A percentile compares a stretch with the other conserved stretches of the same genome.
Conservation (phyloP, 2,329 filamentous ascomycete genomes). For the Nothopassalora personata region DNA sequence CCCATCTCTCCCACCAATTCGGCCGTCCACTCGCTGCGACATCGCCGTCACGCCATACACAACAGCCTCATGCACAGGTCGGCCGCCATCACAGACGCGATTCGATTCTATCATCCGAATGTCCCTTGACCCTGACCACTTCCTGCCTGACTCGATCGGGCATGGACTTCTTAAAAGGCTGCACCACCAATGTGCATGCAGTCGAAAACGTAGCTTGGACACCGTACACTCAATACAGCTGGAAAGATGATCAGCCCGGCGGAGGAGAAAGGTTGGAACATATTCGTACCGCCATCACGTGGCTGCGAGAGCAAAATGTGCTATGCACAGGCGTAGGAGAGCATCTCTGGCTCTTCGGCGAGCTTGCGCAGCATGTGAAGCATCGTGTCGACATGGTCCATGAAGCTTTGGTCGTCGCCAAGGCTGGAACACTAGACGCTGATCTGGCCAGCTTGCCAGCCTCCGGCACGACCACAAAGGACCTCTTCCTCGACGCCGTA, state of each 20-base stretch:
- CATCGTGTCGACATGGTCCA: neutral
- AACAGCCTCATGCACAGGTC: conserved; percentile 2
- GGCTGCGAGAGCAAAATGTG: conserved; percentile 16
- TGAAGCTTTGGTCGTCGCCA: neutral
- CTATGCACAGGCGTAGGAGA: conserved; percentile 13
- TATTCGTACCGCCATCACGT: conserved; percentile 6
- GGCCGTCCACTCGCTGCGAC: neutral
- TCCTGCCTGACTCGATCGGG: conserved; percentile 5
- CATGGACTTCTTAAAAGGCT: conserved; percentile 34
- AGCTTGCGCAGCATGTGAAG: conserved; percentile 2
- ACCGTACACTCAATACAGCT: conserved; percentile 9
- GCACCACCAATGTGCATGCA: conserved; percentile 31
- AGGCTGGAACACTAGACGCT: conserved; percentile 1
- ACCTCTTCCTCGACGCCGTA: conserved; percentile 24
- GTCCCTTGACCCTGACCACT: conserved; percentile 17
- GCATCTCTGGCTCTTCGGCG: conserved; percentile 17
- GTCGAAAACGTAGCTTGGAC: conserved; percentile 17
- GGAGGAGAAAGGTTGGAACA: conserved; percentile 1
- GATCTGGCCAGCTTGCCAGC: neutral
- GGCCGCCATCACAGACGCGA: neutral
- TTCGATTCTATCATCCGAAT: conserved; percentile 20
- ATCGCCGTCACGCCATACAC: neutral
- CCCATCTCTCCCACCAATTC: neutral
- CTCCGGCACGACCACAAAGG: conserved; percentile 1
- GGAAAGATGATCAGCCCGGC: conserved; percentile 1